A percentile compares a stretch with the other conserved stretches of the same genome.
These are phyloP conservation scores for Penicillium sp. DNA, from an alignment of 2,329 filamentous ascomycete genomes.

Conservation along the genomic window DNA sequence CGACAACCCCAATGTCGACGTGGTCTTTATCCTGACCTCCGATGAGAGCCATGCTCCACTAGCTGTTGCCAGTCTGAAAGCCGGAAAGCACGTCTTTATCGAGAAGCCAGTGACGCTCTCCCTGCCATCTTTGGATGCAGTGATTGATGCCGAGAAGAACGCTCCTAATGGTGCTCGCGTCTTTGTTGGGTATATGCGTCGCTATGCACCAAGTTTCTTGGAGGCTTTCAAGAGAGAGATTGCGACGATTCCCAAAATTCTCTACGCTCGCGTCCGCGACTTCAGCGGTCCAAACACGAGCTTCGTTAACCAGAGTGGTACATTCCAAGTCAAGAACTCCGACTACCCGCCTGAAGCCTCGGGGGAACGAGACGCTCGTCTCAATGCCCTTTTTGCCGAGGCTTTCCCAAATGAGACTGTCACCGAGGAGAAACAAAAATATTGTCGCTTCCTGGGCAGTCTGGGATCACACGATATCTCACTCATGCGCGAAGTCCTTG, in stretches of 20 bases:
- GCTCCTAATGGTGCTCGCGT: conserved; percentile 13
- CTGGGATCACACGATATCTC: conserved; percentile 18
- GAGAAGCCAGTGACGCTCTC: conserved; percentile 17
- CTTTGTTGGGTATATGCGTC: conserved; percentile 21
- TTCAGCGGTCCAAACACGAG: conserved; percentile 16
- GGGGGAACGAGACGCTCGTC: conserved; percentile 10
- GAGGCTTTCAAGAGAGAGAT: conserved; percentile 17
- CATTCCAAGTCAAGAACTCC: conserved; percentile 12
- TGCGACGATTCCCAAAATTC: conserved; percentile 10
- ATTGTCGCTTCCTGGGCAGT: conserved; percentile 18
- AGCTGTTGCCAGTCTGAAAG: conserved; percentile 11
- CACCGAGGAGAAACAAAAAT: conserved; percentile 15
- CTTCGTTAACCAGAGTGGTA: conserved; percentile 16
- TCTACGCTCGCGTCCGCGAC: conserved; percentile 18
- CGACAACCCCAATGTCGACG: conserved; percentile 11
- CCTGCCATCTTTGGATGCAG: conserved; percentile 7
- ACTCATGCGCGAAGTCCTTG: conserved; percentile 18
- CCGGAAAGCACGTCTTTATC: conserved; percentile 17
- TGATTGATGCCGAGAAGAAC: conserved; percentile 14
- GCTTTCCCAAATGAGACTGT: conserved; percentile 13
- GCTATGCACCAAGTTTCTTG: conserved; percentile 16
- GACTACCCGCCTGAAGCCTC: conserved; percentile 10
- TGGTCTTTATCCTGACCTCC: conserved; percentile 20
- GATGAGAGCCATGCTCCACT: conserved; percentile 19
- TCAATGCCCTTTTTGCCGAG: conserved; percentile 11